These are phyloP conservation scores for Capsicum chinense DNA, from an alignment of 257 asterid genomes.

Conservation along the genomic window DNA sequence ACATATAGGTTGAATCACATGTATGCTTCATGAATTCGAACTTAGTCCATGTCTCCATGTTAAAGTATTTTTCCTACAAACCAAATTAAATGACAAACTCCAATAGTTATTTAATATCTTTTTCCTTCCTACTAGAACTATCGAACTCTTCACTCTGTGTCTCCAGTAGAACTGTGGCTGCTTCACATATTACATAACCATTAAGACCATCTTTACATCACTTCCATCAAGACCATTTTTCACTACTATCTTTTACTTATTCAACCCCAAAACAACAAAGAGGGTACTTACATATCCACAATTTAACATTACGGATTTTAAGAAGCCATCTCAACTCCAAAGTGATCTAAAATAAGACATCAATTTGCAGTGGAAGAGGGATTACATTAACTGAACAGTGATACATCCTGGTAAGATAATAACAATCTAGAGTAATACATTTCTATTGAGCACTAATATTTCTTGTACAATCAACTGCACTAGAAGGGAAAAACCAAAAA, in stretches of 20 bases:
- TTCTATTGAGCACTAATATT: neutral
- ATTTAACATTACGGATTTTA: neutral
- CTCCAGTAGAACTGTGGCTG: neutral
- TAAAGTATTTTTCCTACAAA: neutral
- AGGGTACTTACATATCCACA: neutral
- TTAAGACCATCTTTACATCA: neutral
- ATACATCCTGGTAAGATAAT: neutral
- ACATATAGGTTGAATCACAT: conserved; percentile 12
- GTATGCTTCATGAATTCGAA: neutral
- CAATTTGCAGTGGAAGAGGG: neutral
- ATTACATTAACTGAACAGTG: neutral
- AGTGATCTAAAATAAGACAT: neutral
- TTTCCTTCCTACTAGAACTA: neutral
- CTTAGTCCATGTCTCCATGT: conserved; percentile 15
- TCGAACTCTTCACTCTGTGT: conserved; percentile 10
- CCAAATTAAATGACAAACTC: neutral
- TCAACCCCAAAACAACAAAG: conserved; percentile 27
- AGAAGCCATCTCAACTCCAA: neutral
- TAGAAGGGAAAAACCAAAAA: conserved; percentile 17
- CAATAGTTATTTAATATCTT: neutral
- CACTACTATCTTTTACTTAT: neutral
- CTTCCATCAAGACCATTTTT: conserved; percentile 1
- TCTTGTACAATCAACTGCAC: neutral
- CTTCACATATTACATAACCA: conserved; percentile 6
- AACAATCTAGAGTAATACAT: neutral